Evolutionary conservation across 202 grass and related monocot genomes (phyloP), one percentile per base, ranked within the genome.

Genomic region (Tripidium arundinaceum): DNA sequence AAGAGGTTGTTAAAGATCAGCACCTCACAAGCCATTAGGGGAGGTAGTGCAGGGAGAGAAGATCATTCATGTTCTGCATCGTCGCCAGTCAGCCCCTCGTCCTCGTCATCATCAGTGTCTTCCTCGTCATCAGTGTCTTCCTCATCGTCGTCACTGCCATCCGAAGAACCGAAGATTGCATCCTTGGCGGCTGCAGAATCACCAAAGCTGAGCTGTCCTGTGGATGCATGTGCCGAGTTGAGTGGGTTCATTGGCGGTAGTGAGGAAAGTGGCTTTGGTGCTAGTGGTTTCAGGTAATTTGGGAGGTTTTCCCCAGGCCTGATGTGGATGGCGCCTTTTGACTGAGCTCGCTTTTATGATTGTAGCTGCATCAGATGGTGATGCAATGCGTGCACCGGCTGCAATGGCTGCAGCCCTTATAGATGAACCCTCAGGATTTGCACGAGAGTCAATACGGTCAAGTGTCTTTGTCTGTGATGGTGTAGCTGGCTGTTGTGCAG

Each of bases 351-450:
- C 89, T 85, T 91, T 91, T 70, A 91, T 91, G 40, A 88, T 88
- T 36, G 82, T 85, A 52, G 89, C 85, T 69, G 85, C 89, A 41
- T 91, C 85, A 45, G 89, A 91, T 75, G 85, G 82, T 15, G 85
- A 85, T 3, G 78, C 85, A 6, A 91, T 88, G 65, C 78, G 89
- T 3, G 89, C 89, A 41, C 89, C 89, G 0, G 85, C 85, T 64
- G 89, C 89, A 41, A 91, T 85, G 68, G 89, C 89, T 70, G 78
- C 78, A 26, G 89, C 89, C 62, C 89, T 81, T 79, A 91, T 88
- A 14, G 82, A 84, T 42, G 77, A 87, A 50, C 62, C 69, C 33
- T 91, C 73, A 9, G 68, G 52, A 65, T 72, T 68, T 75, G 50
- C 13, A 27, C 15, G 78, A 61, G 72, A 60, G 6, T 83, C 82